Conservation (phyloP, 1,139 yeast genomes). For the Lodderomyces pseudojiufengensis region DNA sequence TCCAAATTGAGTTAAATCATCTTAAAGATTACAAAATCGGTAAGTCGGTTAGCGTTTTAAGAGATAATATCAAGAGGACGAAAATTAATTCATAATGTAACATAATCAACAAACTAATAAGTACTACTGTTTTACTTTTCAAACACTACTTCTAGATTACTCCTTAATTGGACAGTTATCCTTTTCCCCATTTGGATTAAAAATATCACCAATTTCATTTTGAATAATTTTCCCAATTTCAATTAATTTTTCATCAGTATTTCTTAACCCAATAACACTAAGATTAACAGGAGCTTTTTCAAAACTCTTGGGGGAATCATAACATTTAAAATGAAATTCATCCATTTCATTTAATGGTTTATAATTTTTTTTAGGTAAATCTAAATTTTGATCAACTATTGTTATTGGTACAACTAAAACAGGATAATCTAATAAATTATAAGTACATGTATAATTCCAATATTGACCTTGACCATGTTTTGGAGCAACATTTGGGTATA, state of each 20-base stretch:
- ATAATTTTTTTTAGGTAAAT: slow-evolving; percentile 13
- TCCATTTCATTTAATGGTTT: slow-evolving; percentile 13
- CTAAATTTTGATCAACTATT: slow-evolving; percentile 15
- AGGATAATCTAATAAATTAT: slow-evolving; percentile 24
- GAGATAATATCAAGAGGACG: too few relatives aligned
- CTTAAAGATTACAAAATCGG: too few relatives aligned
- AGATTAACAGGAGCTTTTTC: slow-evolving; percentile 18
- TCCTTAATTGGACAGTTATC: not conserved
- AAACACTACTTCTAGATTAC: too few relatives aligned
- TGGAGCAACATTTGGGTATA: slow-evolving; percentile 20
- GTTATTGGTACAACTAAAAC: slow-evolving; percentile 21
- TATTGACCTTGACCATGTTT: slow-evolving; percentile 19
- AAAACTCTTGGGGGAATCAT: slow-evolving; percentile 16
- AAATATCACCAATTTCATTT: slow-evolving; percentile 9
- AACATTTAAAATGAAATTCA: slow-evolving; percentile 13
- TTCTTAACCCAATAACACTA: slow-evolving; percentile 18
- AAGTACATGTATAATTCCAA: slow-evolving; percentile 22
- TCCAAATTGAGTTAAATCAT: too few relatives aligned
- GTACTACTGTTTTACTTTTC: too few relatives aligned
- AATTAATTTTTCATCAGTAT: slow-evolving; percentile 19
- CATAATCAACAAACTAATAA: too few relatives aligned
- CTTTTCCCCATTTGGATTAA: not conserved
- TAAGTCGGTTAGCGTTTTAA: too few relatives aligned
- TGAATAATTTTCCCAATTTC: slow-evolving; percentile 14
- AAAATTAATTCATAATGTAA: too few relatives aligned